Evolutionary conservation across 331 rosid genomes (phyloP), one percentile per base, ranked within the genome.

Genomic region (Erythrophleum ivorense): DNA sequence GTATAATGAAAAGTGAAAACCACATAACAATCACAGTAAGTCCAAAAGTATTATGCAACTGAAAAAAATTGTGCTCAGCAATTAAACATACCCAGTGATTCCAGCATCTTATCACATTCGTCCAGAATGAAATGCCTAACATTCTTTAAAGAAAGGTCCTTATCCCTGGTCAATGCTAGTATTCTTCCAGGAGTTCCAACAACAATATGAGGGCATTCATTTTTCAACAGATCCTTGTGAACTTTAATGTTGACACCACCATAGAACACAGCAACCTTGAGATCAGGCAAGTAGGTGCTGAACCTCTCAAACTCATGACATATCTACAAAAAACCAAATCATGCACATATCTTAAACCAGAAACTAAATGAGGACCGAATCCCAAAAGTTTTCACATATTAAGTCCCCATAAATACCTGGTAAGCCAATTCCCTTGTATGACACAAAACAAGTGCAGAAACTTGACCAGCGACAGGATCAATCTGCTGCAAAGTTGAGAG

Each of bases 121-220:
- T 91, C 97, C 38, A 91, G 83, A 65, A 91, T 90, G 70, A 91
- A 91, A 85, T 91, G 97, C 80, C 97, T 87, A 77, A 90, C 97
- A 50, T 91, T 91, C 89, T 89, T 91, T 78, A 91, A 71, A 40
- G 94, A 91, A 15, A 91, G 97, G 58, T 89, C 92, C 86, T 90
- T 91, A 1, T 91, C 97, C 87, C 94, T 84, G 34, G 94, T 59
- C 72, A 91, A 71, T 8, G 94, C 92, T 66, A 91, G 69, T 77
- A 91, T 90, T 84, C 97, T 89, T 71, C 97, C 97, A 3, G 97
- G 97, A 3, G 97, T 91, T 81, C 97, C 97, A 53, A 91, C 97
- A 87, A 91, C 97, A 80, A 91, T 91, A 85, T 91, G 97, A 6
- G 97, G 97, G 80, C 97, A 91, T 78, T 91, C 97, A 38, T 91